Base-by-base conservation (phyloP, 1,284 basidiomycete species). In the Coniophora puteana region DNA sequence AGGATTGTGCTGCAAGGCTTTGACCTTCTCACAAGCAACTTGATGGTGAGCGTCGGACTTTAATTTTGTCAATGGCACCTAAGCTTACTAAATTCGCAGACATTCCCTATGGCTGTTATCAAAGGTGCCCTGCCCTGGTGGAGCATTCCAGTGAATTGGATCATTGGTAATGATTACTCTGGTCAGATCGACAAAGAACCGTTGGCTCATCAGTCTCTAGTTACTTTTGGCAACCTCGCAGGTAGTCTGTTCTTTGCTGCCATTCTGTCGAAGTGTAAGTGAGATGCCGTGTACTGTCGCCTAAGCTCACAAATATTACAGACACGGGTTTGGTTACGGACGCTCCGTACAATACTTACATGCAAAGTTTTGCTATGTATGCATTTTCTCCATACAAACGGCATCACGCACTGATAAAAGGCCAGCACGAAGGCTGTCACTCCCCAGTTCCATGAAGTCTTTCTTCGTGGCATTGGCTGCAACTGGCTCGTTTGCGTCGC, bases 401-500 rank as follows among this genome's bases (percentile, higher is more conserved):
- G 12, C n/a, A 23, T 26, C 28, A 41, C 25, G 46, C 18, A 4
- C 41, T 38, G 44, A 17, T 22, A 31, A n/a, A 33, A 26, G 37
- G 37, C 8, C 38, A 84, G 83, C 34, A 61, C 74, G 37, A 86
- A 85, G 54, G 82, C 80, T 1, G 63, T 65, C 2, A 74, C 78
- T 13, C 83, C 84, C 1, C 61, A 70, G 28, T 87, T 83, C 82
- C 70, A 84, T 55, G 76, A 89, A 55, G 82, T 89, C 35, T 83
- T 89, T 62, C 60, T 88, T 14, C 71, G 85, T 16, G 86, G 83
- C 0, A 85, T 89, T 48, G 86, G 76, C 4, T 89, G 86, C 51
- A 89, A 89, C 51, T 85, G 83, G 78, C 68, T 89, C 3, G 87
- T 89, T 25, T 83, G 74, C 48, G 64, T 87, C n/a, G 86, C 85